Evolutionary conservation across 805 yeast species (phyloP).

Genomic region (Candida andamanensis): DNA sequence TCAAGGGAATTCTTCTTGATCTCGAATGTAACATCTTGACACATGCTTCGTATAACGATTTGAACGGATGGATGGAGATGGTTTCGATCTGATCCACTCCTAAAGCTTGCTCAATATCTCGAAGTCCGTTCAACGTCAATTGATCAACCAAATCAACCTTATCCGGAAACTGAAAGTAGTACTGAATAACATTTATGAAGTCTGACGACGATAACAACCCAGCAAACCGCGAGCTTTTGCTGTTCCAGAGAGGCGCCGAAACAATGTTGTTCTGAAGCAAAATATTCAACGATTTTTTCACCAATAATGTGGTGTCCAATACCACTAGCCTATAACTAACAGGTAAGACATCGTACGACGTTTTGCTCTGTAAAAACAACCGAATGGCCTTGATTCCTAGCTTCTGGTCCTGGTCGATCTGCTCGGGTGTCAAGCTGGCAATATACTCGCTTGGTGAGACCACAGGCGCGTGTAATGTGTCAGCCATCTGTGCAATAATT

Average conservation of each 20-base stretch:
- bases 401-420: constrained; percentile 56
- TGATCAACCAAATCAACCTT: constrained; percentile 83
- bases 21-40: constrained; percentile 81
- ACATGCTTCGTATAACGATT: constrained; percentile 88
- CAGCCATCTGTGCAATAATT: neutral
- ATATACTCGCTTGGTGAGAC: constrained; percentile 42
- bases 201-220: constrained; percentile 90
- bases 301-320: constrained; percentile 83
- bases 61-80: constrained; percentile 83
- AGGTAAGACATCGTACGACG: constrained; percentile 94
- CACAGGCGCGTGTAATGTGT: constrained; percentile 3
- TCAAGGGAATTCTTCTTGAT: constrained; percentile 89
- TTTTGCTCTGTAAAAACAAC: constrained; percentile 77
- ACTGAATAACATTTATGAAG: constrained; percentile 91
- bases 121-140: constrained; percentile 75
- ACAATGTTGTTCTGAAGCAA: constrained; percentile 90
- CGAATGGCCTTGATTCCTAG: constrained; percentile 81
- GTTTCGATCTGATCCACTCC: constrained; percentile 86
- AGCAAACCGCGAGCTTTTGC: constrained; percentile 81
- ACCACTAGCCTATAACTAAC: constrained; percentile 91
- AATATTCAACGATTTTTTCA: constrained; percentile 86
- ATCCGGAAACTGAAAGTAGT: constrained; percentile 85
- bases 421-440: constrained; percentile 34
- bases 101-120: constrained; percentile 81
- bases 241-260: constrained; percentile 96